Base-by-base conservation (phyloP, 2,329 filamentous ascomycete genomes). In the Talaromyces pinophilus region DNA sequence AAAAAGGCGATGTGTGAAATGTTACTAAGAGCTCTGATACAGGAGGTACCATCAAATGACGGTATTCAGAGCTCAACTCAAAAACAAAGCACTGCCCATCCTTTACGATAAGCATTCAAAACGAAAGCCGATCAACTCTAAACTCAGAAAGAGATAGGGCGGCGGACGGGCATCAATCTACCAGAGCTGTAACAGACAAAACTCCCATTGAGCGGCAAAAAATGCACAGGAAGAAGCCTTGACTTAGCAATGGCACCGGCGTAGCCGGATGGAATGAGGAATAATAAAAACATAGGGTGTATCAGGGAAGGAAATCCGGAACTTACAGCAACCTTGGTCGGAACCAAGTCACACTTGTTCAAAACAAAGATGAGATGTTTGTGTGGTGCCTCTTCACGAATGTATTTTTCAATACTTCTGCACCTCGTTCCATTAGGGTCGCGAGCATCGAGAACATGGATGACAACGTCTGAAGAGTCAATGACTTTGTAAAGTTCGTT, bases 121-220 rank as follows among this genome's bases (percentile, higher is more conserved):
- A 98, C 93, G 93, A 91, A 85, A 86, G 84, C 85, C 84, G 83
- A 78, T 90, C 91, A 89, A 86, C 85, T 87, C 84, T 80, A 55
- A 80, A 79, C 82, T 85, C 87, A 87, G 83, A 87, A 86, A 81
- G 85, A 84, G 83, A 79, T 82, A 82, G 79, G 83, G 84, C 83
- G 84, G 85, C 87, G 90, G 90, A 88, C 85, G 82, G 84, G 84
- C 85, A 84, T 97, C 84, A 80, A 89, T 99, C 87, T 98, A 90
- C 95, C 95, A 97, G 92, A 88, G 90, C 90, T 92, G 92, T 99
- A 99, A 99, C 95, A 96, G 93, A 92, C 86, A 82, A 82, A 81
- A 84, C 87, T 89, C 89, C 90, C 92, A 95, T 88, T 79, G 85
- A 80, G 84, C 81, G 79, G 83, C 77, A 78, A 75, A 74, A 81